Evolutionary conservation across 2,329 filamentous ascomycete genomes (phyloP).

Genomic region (Daldinia sp.): DNA sequence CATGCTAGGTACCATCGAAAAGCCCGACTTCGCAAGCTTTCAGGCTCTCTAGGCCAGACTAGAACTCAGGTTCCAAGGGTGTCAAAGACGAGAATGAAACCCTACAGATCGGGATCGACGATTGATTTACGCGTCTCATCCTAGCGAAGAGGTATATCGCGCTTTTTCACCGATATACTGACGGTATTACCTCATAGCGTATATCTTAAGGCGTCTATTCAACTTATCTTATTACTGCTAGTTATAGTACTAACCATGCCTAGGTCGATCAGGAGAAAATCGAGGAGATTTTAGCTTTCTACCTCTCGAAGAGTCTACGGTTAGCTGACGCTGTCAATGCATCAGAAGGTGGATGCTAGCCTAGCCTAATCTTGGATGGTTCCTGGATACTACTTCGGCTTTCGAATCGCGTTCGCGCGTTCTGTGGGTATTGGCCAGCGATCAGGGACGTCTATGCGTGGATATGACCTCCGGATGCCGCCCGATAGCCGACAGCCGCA

Average conservation of each 20-base stretch:
- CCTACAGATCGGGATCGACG: conserved; percentile 3
- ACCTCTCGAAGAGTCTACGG: not conserved
- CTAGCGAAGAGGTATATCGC: not conserved
- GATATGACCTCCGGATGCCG: conserved; percentile 6
- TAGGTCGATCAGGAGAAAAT: not conserved
- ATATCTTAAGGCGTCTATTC: not conserved
- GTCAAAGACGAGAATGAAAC: conserved; percentile 10
- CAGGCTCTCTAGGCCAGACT: conserved; percentile 3
- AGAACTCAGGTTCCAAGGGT: conserved; percentile 1
- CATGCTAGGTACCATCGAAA: conserved; percentile 7
- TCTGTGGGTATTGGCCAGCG: conserved; percentile 11
- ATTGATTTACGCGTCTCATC: not conserved
- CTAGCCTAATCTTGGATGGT: not conserved
- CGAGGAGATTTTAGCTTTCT: not conserved
- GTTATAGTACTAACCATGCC: not conserved
- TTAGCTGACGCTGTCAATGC: not conserved
- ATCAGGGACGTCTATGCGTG: not conserved
- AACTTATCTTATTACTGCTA: not conserved
- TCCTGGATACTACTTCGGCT: conserved; percentile 9
- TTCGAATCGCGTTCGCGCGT: conserved; percentile 7
- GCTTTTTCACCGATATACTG: not conserved
- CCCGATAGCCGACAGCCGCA: conserved; percentile 29
- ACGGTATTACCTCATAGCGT: not conserved
- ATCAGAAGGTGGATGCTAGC: not conserved
- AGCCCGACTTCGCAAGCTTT: conserved; percentile 13